Evolutionary conservation across 2,329 filamentous ascomycete species (phyloP).

Genomic region (Aspergillus viridinutans): DNA sequence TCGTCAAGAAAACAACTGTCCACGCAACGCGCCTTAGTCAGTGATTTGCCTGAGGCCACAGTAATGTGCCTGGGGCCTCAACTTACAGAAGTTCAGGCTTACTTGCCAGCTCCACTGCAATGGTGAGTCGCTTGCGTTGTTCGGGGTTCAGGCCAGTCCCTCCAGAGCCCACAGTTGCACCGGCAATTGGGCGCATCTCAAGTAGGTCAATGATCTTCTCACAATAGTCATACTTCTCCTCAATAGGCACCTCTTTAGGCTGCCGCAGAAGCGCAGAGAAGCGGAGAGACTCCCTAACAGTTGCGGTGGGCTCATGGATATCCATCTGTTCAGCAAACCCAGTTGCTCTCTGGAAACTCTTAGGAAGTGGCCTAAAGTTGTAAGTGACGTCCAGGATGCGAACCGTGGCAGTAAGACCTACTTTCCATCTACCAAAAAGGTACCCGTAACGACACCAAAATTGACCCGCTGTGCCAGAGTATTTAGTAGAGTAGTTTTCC

Average conservation of each 20-base stretch:
- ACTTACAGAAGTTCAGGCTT: constrained; percentile 52
- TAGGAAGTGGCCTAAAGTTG: constrained; percentile 34
- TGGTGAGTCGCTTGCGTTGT: constrained; percentile 64
- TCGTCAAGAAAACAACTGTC: constrained; percentile 49
- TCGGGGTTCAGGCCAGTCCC: constrained; percentile 61
- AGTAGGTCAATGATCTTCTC: constrained; percentile 65
- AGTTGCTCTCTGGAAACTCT: constrained; percentile 50
- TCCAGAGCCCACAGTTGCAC: constrained; percentile 58
- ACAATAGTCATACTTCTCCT: constrained; percentile 65
- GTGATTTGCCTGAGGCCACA: too few species aligned
- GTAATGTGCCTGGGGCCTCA: too few species aligned
- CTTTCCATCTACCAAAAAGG: constrained; percentile 45
- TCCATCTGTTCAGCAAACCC: constrained; percentile 62
- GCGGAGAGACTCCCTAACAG: constrained; percentile 61
- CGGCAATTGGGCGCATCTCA: constrained; percentile 64
- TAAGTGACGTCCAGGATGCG: constrained; percentile 6
- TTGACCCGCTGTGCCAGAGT: constrained; percentile 44
- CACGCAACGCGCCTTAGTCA: too few species aligned
- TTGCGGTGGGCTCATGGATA: constrained; percentile 62
- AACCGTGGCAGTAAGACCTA: constrained; percentile 13
- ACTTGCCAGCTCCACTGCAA: constrained; percentile 59
- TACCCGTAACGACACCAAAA: constrained; percentile 42
- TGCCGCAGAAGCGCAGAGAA: constrained; percentile 65
- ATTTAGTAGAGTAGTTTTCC: constrained; percentile 48
- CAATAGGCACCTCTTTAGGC: constrained; percentile 50